Base-by-base conservation (phyloP, 2,329 filamentous ascomycete species). In the Eurotiales sp. region DNA sequence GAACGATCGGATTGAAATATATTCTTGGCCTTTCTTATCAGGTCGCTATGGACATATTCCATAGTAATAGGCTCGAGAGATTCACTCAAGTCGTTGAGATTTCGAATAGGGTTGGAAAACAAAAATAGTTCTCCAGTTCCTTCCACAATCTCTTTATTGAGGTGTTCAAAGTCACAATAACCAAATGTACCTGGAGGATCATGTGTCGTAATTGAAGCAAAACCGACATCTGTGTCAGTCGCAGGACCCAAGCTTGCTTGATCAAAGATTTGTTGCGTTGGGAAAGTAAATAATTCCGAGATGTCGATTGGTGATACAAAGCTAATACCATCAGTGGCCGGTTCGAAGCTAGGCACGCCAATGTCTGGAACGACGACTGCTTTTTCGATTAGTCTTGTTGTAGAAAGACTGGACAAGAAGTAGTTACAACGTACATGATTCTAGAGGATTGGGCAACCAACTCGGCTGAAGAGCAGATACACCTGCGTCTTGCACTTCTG, bases 401-500 rank as follows among this genome's bases (percentile, higher is more conserved):
- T n/a, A 29, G 15, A 14, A 19, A 30, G 40, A 15, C 5, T 27
- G 15, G 10, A 27, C 5, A 10, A 40, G 15, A 40, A 44, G 25
- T 8, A 14, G n/a, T 19, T 29, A 11, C 22, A 29, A 17, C 25
- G 2, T 44, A 44, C 41, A 25, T 32, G 10, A 6, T 44, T 30
- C 41, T 44, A 15, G 23, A 30, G 25, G 15, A 44, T 44, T 19
- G 3, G 29, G 21, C 15, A 30, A 3, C 41, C 41, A 44, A 21
- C 21, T 11, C n/a, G 10, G 15, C 15, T 27, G 46, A 48, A 27
- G 19, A 22, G 37, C 10, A 17, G 34, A 14, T 37, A 10, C 1
- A 14, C n/a, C 46, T 48, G 34, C 36, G 43, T 37, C 21, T 30
- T 27, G 36, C 27, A 57, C 48, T 34, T 50, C 43, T 39, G 34